Conservation (phyloP, 148 eudicot genomes). For the Dysphania ambrosioides region DNA sequence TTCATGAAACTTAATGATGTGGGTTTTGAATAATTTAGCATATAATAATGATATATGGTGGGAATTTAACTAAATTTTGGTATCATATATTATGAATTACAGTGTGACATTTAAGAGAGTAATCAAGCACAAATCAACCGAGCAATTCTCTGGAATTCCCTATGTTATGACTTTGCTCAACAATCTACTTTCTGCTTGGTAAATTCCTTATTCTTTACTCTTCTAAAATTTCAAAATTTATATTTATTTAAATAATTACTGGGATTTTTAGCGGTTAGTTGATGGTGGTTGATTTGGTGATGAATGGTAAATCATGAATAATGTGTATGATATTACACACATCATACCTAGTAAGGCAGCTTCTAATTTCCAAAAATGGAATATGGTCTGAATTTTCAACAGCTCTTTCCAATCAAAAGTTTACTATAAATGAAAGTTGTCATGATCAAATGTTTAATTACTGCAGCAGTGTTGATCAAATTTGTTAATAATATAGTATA, state of each 20-base stretch:
- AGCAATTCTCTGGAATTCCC: conserved; percentile 71
- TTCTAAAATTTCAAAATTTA: background rate
- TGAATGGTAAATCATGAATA: background rate
- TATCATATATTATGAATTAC: conserved; percentile 3
- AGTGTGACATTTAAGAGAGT: conserved; percentile 81
- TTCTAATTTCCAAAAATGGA: background rate
- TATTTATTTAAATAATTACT: too few species aligned
- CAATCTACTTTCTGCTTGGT: conserved; percentile 79
- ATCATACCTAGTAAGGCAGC: background rate
- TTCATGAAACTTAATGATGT: conserved; percentile 13
- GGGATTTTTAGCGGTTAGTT: background rate
- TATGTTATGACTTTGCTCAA: conserved; percentile 83
- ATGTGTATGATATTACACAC: background rate
- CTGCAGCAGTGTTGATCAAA: too few species aligned
- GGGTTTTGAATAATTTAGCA: conserved; percentile 17
- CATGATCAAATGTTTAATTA: background rate
- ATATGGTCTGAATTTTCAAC: background rate
- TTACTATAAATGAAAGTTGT: conserved; percentile 8
- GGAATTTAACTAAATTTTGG: background rate
- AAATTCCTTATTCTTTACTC: background rate
- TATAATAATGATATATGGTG: conserved; percentile 7
- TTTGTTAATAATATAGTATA: background rate
- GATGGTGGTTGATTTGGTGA: too few species aligned
- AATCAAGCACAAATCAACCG: conserved; percentile 51
- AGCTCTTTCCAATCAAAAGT: background rate